Conservation (phyloP, 1,139 yeast genomes). For the Torulaspora globosa region DNA sequence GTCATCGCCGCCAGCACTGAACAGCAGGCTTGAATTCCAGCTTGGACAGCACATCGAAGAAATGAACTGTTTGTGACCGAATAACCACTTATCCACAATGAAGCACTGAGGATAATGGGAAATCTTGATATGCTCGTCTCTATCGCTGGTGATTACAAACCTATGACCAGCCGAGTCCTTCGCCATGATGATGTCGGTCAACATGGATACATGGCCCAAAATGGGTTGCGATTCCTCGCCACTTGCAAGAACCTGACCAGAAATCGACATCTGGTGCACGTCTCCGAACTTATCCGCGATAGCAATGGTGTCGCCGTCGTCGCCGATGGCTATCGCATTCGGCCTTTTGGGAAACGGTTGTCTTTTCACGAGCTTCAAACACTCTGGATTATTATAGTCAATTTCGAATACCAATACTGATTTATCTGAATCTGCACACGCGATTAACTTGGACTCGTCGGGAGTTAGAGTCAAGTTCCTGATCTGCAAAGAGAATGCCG, state of each 20-base stretch:
- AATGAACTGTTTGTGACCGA: slow-evolving; percentile 83
- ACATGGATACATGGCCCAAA: slow-evolving; percentile 95
- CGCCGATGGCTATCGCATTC: slow-evolving; percentile 64
- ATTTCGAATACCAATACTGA: slow-evolving; percentile 62
- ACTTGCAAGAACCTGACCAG: slow-evolving; percentile 22
- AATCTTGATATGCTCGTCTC: slow-evolving; percentile 95
- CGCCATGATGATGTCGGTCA: slow-evolving; percentile 62
- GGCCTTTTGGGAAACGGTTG: slow-evolving; percentile 89
- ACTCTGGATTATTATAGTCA: slow-evolving; percentile 39
- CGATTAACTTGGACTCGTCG: slow-evolving; percentile 55
- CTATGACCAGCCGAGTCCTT: slow-evolving; percentile 41
- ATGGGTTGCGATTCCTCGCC: slow-evolving; percentile 50
- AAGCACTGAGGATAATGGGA: slow-evolving; percentile 75
- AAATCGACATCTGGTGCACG: slow-evolving; percentile 59
- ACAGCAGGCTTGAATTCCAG: slow-evolving; percentile 47
- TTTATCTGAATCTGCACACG: slow-evolving; percentile 79
- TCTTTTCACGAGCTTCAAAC: slow-evolving; percentile 56
- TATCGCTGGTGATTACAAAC: slow-evolving; percentile 74
- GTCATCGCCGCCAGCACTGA: slow-evolving; percentile 92
- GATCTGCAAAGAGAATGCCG: slow-evolving; percentile 36
- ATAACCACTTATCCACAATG: slow-evolving; percentile 75
- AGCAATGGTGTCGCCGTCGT: slow-evolving; percentile 49
- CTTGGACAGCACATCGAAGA: slow-evolving; percentile 55
- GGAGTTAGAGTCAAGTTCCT: slow-evolving; percentile 54
- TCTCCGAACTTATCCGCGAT: slow-evolving; percentile 98